Percentiles rank a stretch among this genome's conserved stretches.
Evolutionary conservation across 768 basidiomycete genomes (phyloP).

Genomic region (Asterophora lycoperdoides): DNA sequence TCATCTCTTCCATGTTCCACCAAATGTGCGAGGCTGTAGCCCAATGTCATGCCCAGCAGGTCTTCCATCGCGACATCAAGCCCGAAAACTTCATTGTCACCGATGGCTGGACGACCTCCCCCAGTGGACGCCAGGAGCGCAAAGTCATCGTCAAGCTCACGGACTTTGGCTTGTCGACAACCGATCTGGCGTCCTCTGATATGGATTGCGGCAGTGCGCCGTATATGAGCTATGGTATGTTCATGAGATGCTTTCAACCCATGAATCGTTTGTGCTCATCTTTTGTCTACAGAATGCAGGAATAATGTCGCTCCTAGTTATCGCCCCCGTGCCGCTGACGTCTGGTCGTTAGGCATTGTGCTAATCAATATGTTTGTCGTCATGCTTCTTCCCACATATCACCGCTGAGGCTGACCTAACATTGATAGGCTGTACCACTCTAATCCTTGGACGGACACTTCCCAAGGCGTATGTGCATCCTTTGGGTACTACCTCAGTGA

Average conservation of each 20-base stretch:
- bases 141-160: slow-evolving; percentile 94
- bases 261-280: slow-evolving; percentile 14
- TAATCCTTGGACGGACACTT: slow-evolving; percentile 97
- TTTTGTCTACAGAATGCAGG: slow-evolving; percentile 71
- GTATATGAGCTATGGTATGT: slow-evolving; percentile 95
- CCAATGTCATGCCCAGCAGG: slow-evolving; percentile 84
- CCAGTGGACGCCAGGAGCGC: slow-evolving; percentile 62
- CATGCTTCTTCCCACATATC: slow-evolving; percentile 20
- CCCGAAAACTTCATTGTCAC: slow-evolving; percentile 98
- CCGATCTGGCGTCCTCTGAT: slow-evolving; percentile 83
- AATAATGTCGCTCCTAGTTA: slow-evolving; percentile 96
- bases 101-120: slow-evolving; percentile 59
- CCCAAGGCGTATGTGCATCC: slow-evolving; percentile 71
- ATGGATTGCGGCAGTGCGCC: slow-evolving; percentile 99
- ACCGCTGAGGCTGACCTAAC: slow-evolving; percentile 1
- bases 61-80: slow-evolving; percentile 98
- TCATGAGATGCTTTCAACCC: slow-evolving; percentile 5
- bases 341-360: slow-evolving; percentile 98
- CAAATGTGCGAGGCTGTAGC: slow-evolving; percentile 99
- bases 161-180: slow-evolving; percentile 94
- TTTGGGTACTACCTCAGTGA: slow-evolving; percentile 78
- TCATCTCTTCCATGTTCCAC: slow-evolving; percentile 95
- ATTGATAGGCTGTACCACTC: slow-evolving; percentile 83
- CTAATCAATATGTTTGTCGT: slow-evolving; percentile 89
- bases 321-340: slow-evolving; percentile 91